phyloP scores from a whole-genome alignment of 1,139 yeast species.

The Candida pseudoviswanathii region DNA sequence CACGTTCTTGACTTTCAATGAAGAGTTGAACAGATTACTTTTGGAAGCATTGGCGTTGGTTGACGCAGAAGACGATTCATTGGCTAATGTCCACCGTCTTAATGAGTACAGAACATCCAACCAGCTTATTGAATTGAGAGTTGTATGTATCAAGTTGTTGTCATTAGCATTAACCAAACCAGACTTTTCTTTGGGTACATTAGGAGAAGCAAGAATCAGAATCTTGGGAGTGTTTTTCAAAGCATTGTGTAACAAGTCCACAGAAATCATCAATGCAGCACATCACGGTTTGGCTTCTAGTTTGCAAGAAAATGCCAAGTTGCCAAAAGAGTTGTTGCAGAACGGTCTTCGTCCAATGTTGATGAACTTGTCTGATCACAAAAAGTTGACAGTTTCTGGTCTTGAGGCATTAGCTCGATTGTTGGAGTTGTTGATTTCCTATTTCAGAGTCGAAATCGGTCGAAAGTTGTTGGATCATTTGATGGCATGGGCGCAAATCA shows the following conservation, averaged over 20 bases:
- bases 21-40: slow-evolving; percentile 79
- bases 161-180: slow-evolving; percentile 84
- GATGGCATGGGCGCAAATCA: slow-evolving; percentile 95
- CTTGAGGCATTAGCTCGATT: slow-evolving; percentile 88
- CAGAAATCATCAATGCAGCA: slow-evolving; percentile 91
- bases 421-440: slow-evolving; percentile 82
- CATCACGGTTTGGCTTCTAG: slow-evolving; percentile 85
- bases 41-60: slow-evolving; percentile 92
- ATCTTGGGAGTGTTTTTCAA: slow-evolving; percentile 94
- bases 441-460: slow-evolving; percentile 96
- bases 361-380: slow-evolving; percentile 92
- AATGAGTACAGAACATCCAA: slow-evolving; percentile 87
- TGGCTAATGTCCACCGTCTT: slow-evolving; percentile 83
- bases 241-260: slow-evolving; percentile 82
- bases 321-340: slow-evolving; percentile 91
- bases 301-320: slow-evolving; percentile 79
- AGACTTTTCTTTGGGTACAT: slow-evolving; percentile 73
- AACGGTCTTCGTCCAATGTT: slow-evolving; percentile 94
- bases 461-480: slow-evolving; percentile 88
- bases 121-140: slow-evolving; percentile 82
- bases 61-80: slow-evolving; percentile 96
- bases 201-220: slow-evolving; percentile 80
- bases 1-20: slow-evolving; percentile 83
- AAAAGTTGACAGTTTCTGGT: slow-evolving; percentile 85
- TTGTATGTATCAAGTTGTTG: slow-evolving; percentile 82